phyloP scores from a whole-genome alignment of 106 monocot genomes.

The Iris macrosiphon region DNA sequence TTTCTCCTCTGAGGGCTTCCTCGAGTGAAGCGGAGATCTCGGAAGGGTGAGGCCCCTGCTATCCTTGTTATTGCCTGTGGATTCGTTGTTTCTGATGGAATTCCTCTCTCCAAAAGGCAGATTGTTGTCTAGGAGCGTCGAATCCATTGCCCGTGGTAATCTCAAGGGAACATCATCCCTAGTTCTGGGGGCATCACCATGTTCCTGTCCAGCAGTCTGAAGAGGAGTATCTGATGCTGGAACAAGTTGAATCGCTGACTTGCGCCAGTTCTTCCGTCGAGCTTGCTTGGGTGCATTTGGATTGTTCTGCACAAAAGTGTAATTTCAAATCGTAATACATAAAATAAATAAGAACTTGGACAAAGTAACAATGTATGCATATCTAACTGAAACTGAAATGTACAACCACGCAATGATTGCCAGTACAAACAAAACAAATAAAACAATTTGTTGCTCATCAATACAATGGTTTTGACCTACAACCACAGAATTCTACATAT shows the following conservation, averaged over 20 bases:
- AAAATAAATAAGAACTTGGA: not conserved
- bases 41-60: conserved; percentile 8
- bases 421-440: no score
- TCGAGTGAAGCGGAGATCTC: conserved; percentile 19
- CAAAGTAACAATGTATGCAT: no score
- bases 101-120: conserved; percentile 62
- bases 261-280: conserved; percentile 75
- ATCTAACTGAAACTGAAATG: no score
- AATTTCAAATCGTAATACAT: not conserved
- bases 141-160: conserved; percentile 64
- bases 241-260: conserved; percentile 56
- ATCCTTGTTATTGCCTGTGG: conserved; percentile 28
- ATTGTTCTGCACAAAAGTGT: conserved; percentile 23
- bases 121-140: conserved; percentile 7
- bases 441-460: no score
- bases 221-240: conserved; percentile 11
- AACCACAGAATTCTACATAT: no score
- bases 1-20: conserved; percentile 49
- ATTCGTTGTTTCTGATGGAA: conserved; percentile 22
- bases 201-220: conserved; percentile 4
- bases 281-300: conserved; percentile 24
- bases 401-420: no score
- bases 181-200: conserved; percentile 12
- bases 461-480: no score
- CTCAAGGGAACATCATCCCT: conserved; percentile 37